Evolutionary conservation across 176 grass and related monocot species (phyloP), one percentile per base, ranked within the genome.

Genomic region (Triticum turgidum): DNA sequence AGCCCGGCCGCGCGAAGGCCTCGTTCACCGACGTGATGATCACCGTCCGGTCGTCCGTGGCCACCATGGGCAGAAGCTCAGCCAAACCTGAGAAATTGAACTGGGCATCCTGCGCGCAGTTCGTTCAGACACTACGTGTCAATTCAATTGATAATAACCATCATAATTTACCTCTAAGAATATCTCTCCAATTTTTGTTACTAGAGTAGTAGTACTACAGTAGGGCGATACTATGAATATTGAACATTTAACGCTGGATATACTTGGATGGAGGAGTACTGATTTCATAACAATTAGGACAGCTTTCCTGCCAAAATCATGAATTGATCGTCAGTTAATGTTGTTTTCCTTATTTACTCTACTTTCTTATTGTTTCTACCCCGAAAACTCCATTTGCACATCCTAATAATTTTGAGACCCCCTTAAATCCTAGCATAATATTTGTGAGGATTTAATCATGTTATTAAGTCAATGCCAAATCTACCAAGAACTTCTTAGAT

Each of bases 11-110:
- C 9, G 90, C 77, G 12, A 69, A 93, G 18, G 88, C 93, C 27
- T 85, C 89, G 62, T 93, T 93, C 18, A 91, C 78, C 4, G 84
- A 79, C 59, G 94, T 88, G 69, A 93, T 84, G 67, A 96, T 91
- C 65, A 96, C 78, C 11, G 85, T 91, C 29, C 81, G 29, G 56
- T 91, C 88, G 14, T 91, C 80, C 0, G 18, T 93, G 0, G 89
- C 89, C 6, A 89, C 72, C 4, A 59, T 86, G 10, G 59, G 65
- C 35, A 92, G 76, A 11, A 94, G 83, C 67, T 87, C 39, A 0
- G 83, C 87, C 38, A 94, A 54, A 24, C n/a, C 89, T 82, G 82
- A 51, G 27, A 93, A 91, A 14, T 12, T 45, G 3, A 29, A 49
- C 88, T 93, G 88, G 1, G n/a, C 22, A 13, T 9, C 4, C 15